Conservation (phyloP, 2,329 filamentous ascomycete species). For the Ploettnerulaceae sp. region DNA sequence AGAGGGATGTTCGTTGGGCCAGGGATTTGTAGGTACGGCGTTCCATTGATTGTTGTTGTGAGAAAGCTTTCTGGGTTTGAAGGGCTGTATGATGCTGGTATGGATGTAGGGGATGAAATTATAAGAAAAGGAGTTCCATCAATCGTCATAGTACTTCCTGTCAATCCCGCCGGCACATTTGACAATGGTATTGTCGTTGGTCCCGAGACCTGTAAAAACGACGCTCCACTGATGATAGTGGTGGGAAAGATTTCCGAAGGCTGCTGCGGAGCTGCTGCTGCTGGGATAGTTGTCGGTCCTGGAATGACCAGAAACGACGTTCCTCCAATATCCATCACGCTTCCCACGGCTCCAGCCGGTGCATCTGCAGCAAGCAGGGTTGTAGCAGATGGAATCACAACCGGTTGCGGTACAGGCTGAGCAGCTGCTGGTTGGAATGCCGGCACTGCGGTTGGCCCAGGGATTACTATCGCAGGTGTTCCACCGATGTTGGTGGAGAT, state of each 20-base stretch:
- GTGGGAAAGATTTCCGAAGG: background rate
- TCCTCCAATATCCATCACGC: slow-evolving; percentile 5
- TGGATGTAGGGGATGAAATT: background rate
- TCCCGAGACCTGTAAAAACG: slow-evolving; percentile 10
- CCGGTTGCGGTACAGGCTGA: background rate
- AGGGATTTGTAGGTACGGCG: slow-evolving; percentile 10
- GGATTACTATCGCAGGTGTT: slow-evolving; percentile 7
- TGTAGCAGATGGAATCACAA: slow-evolving; percentile 10
- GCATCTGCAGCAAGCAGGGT: slow-evolving; percentile 5
- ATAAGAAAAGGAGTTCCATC: slow-evolving; percentile 10
- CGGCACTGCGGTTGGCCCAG: slow-evolving; percentile 7
- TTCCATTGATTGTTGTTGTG: slow-evolving; percentile 1
- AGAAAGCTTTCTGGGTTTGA: background rate
- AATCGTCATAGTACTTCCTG: slow-evolving; percentile 10
- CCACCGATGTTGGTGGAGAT: background rate
- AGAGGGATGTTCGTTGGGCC: slow-evolving; percentile 15
- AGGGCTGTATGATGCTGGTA: background rate
- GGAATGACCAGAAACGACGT: slow-evolving; percentile 10
- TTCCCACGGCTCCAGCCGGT: slow-evolving; percentile 6
- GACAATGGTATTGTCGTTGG: slow-evolving; percentile 12
- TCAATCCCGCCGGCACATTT: slow-evolving; percentile 12
- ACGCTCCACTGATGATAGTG: slow-evolving; percentile 3
- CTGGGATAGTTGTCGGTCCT: slow-evolving; percentile 7
- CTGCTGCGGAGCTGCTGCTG: background rate
- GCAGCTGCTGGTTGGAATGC: background rate